Percentiles rank a stretch among this genome's conserved stretches.
Conservation (phyloP, 768 basidiomycete species). For the Xerocomus brunneocitrinus region DNA sequence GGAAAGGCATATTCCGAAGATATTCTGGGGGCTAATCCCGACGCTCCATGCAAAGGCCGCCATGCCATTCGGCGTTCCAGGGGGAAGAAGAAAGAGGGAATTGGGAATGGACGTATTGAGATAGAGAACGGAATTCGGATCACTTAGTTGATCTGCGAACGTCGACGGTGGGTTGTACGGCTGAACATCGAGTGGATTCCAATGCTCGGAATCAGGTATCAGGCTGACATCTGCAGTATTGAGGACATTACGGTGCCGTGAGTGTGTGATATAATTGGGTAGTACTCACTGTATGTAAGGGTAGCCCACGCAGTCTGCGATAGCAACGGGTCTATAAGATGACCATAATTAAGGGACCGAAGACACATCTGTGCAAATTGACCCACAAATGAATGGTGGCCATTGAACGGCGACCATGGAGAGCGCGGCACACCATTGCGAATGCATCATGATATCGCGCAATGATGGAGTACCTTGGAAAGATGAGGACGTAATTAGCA, state of each 20-base stretch:
- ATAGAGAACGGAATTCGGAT: conserved; percentile 71
- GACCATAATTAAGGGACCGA: conserved; percentile 15
- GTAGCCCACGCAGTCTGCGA: conserved; percentile 88
- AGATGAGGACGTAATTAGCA: conserved; percentile 12
- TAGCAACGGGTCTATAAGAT: conserved; percentile 74
- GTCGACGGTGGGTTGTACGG: conserved; percentile 61
- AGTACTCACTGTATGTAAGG: conserved; percentile 59
- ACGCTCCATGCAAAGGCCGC: conserved; percentile 79
- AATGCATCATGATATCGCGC: conserved; percentile 88
- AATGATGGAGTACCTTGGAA: conserved; percentile 80
- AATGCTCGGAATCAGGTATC: conserved; percentile 50
- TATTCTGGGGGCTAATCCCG: conserved; percentile 76
- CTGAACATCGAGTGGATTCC: conserved; percentile 59
- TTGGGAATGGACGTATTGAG: conserved; percentile 67
- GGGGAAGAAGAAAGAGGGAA: conserved; percentile 65
- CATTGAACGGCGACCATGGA: conserved; percentile 94
- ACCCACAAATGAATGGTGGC: conserved; percentile 87
- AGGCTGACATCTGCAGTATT: conserved; percentile 64
- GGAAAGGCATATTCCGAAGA: conserved; percentile 77
- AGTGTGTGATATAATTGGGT: conserved; percentile 7
- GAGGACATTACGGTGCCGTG: conserved; percentile 7
- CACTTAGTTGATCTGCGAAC: conserved; percentile 69
- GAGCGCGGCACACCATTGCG: conserved; percentile 86
- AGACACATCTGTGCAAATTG: neutral
- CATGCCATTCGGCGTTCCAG: conserved; percentile 59